Evolutionary conservation across 306 rosid species (phyloP), one percentile per base, ranked within the genome.

Genomic region (Inga oerstediana): DNA sequence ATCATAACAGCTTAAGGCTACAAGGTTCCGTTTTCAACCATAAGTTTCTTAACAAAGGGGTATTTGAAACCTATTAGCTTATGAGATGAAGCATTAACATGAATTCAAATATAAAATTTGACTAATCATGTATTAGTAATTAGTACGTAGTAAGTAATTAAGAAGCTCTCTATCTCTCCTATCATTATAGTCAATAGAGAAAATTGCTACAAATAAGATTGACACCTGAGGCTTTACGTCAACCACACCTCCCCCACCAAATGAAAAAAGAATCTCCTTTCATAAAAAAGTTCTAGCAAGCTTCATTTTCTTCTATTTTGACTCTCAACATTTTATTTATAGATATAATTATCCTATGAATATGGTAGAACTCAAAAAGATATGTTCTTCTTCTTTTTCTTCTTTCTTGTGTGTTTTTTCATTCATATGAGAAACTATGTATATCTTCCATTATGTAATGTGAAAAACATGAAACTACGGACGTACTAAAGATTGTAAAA

Each of bases 161-260:
- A 49, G 52, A 43, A 37, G 66, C 58, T 6, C 54, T 68, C 66
- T 78, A 48, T 75, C 43, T n/a, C 34, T 8, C 34, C 14, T 52
- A 71, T 76, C 65, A 71, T 81, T 66, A 14, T 32, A 49, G 85
- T 85, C 80, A 81, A 51, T 72, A 72, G 76, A 43, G 72, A 72
- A 69, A 71, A 81, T 22, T 62, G 70, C 13, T 43, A 30, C 85
- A 62, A 30, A 81, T 49, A 51, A 30, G 44, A 77, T 76, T 51
- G 82, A 85, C 76, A 81, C 83, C 85, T 77, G 85, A 81, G 68
- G 85, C 88, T 85, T 72, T 78, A 72, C 74, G 82, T 85, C 85
- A 85, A 85, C 80, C 77, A 62, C 35, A 79, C 75, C 59, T 71
- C 34, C 85, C 72, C 52, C 83, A 71, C 88, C 85, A 81, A 81